Base-by-base conservation (phyloP, 257 asterid species). In the Echium plantagineum region DNA sequence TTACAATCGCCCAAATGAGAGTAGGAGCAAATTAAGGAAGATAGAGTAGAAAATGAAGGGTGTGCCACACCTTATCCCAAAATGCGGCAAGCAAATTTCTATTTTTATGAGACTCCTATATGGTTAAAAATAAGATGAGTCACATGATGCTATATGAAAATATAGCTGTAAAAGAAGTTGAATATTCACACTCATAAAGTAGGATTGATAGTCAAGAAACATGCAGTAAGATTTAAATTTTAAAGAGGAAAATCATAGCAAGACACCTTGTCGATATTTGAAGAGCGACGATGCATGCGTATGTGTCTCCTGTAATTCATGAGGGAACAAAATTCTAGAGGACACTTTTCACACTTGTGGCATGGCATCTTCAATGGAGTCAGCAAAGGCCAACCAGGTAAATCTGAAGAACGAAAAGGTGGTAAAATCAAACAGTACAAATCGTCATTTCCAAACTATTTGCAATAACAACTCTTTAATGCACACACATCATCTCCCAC, bases 311-410 rank as follows among this genome's bases (percentile, higher is more conserved):
- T 78, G 81, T 86, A 85, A 76, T 93, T 93, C 67, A 86, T 76
- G 38, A 84, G 78, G 22, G 99, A 86, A 76, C 87, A 84, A 74
- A 89, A 93, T 75, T 84, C 95, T 77, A 67, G 78, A 42, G 86
- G 74, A 73, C 99, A 89, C 72, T 86, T 89, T 61, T 85, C 94
- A 62, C 99, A 94, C 81, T 89, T 94, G 63, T 79, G 94, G 90
- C 75, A 75, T 78, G 74, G 91, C 69, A 79, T 74, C 79, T 77
- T 89, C 62, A 79, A 63, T 62, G 96, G 87, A 30, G 85, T 78
- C 74, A 93, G 64, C 84, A 91, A 74, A 18, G 96, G 99, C 97
- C 94, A 86, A 66, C 95, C 89, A 64, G 93, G 77, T 69, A 82
- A 75, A 77, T 84, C 95, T 87, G 83, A 63, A 61, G 65, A 55